phyloP scores from a whole-genome alignment of 208 protist species.

The Trichomonas tenax region DNA sequence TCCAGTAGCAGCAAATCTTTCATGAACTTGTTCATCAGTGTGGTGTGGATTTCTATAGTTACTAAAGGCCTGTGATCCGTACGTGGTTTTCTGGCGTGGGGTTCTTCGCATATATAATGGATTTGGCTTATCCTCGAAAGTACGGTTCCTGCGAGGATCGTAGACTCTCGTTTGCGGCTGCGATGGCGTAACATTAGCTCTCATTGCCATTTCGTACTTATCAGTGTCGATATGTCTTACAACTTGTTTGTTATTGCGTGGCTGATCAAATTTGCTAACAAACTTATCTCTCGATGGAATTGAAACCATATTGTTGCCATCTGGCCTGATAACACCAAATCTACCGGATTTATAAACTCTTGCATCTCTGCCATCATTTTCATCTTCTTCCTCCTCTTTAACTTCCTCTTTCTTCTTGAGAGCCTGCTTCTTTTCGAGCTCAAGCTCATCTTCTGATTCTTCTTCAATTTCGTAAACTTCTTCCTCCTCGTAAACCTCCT shows the following conservation, averaged over 20 bases:
- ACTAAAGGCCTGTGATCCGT: no score
- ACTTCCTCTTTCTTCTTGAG: not conserved
- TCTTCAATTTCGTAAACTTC: not conserved
- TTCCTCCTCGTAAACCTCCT: not conserved
- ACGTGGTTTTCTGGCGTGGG: no score
- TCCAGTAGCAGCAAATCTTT: no score
- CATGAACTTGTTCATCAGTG: no score
- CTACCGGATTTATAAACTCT: not conserved
- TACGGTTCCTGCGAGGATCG: no score
- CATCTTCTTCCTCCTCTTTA: not conserved
- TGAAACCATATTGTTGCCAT: not conserved
- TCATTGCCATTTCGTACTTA: not conserved
- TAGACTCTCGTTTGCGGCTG: not conserved
- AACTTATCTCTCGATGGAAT: not conserved
- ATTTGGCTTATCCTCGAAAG: no score
- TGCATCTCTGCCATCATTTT: not conserved
- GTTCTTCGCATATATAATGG: no score
- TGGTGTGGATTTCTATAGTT: no score
- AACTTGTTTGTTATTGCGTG: not conserved
- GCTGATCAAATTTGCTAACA: not conserved
- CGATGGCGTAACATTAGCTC: not conserved
- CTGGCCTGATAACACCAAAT: not conserved
- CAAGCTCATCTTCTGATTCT: not conserved
- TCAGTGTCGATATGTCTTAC: not conserved
- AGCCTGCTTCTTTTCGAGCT: not conserved